phyloP scores from a whole-genome alignment of 176 grass and related monocot species.

The bread wheat (Triticum aestivum) region IWGSC_CS_RefSeq_v2.1 NC_057812.1:687493538-687494037 shows the following conservation, averaged over 20 bases:
- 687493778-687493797: background rate
- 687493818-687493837: background rate
- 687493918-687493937: constrained; percentile 46
- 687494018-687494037: constrained; percentile 2
- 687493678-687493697: background rate
- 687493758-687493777: background rate
- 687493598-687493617: background rate
- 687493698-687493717: constrained; percentile 5
- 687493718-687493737: constrained; percentile 6
- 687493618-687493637: background rate
- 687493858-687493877: background rate
- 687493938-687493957: constrained; percentile 70
- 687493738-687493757: constrained; percentile 3
- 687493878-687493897: constrained; percentile 62
- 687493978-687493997: constrained; percentile 79
- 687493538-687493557: background rate
- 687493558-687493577: background rate
- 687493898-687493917: constrained; percentile 52
- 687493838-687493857: background rate
- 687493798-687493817: constrained; percentile 5
- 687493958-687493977: constrained; percentile 78
- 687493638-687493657: background rate
- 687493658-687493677: background rate
- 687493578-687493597: background rate
- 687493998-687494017: constrained; percentile 75